These are phyloP conservation scores for Lactifluus hygrophoroides DNA, from an alignment of 768 basidiomycete genomes.

Conservation along the genomic window DNA sequence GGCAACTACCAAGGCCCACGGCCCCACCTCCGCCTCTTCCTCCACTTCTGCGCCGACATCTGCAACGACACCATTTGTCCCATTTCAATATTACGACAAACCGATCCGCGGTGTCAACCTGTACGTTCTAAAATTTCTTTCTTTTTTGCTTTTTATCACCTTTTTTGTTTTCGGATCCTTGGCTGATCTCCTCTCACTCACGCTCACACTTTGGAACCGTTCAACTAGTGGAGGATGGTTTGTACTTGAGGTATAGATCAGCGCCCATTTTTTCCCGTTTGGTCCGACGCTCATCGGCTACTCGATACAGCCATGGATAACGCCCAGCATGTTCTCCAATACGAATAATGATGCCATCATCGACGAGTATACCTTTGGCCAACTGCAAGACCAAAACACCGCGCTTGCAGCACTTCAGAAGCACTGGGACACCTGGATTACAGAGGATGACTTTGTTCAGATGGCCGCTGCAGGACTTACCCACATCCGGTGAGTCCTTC, in stretches of 20 bases:
- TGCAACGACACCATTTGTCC: conserved; percentile 30
- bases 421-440: conserved; percentile 62
- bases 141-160: no score
- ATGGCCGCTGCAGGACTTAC: conserved; percentile 62
- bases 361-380: conserved; percentile 57
- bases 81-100: conserved; percentile 31
- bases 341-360: conserved; percentile 48
- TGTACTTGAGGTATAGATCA: conserved; percentile 41
- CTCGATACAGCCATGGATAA: conserved; percentile 59
- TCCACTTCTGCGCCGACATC: conserved; percentile 15
- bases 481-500: conserved; percentile 49
- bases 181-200: background rate
- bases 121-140: conserved; percentile 31
- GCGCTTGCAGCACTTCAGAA: conserved; percentile 37
- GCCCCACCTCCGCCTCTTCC: background rate
- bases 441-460: conserved; percentile 58
- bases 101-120: conserved; percentile 53
- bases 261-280: background rate
- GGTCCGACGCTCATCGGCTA: background rate
- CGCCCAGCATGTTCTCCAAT: conserved; percentile 60
- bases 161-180: no score
- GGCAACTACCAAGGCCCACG: background rate
- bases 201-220: background rate
- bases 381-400: conserved; percentile 36
- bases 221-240: conserved; percentile 52